Evolutionary conservation across 805 yeast genomes (phyloP).

Genomic region (Metschnikowia vanudenii): DNA sequence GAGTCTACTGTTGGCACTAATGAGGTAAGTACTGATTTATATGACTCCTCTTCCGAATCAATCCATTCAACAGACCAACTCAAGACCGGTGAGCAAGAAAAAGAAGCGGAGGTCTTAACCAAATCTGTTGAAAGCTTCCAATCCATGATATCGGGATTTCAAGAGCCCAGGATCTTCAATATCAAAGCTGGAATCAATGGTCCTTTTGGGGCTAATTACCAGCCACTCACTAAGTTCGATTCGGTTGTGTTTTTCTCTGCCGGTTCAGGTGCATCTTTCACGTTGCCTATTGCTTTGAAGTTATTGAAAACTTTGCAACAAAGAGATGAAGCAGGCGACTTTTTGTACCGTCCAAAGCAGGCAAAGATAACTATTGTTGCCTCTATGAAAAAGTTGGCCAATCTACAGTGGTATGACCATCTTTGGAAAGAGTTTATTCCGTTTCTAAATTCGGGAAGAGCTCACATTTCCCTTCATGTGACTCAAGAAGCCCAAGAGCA

Average conservation of each 20-base stretch:
- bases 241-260: slow-evolving; percentile 37
- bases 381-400: slow-evolving; percentile 27
- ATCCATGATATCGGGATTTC: slow-evolving; percentile 5
- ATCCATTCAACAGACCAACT: slow-evolving; percentile 5
- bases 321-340: slow-evolving; percentile 31
- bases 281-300: slow-evolving; percentile 45
- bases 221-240: slow-evolving; percentile 44
- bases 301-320: slow-evolving; percentile 29
- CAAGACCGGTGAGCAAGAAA: neutral
- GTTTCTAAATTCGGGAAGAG: slow-evolving; percentile 23
- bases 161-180: slow-evolving; percentile 13
- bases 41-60: neutral
- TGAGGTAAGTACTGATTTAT: neutral
- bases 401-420: slow-evolving; percentile 39
- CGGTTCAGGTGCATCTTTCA: slow-evolving; percentile 49
- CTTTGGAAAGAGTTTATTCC: slow-evolving; percentile 30
- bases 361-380: slow-evolving; percentile 32
- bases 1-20: slow-evolving; percentile 2
- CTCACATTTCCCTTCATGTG: slow-evolving; percentile 28
- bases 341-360: slow-evolving; percentile 30
- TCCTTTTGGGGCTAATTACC: slow-evolving; percentile 46
- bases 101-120: neutral
- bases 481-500: slow-evolving; percentile 23
- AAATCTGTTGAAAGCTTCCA: slow-evolving; percentile 8
- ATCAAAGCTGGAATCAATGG: slow-evolving; percentile 43